Percentiles rank a stretch among this genome's conserved stretches.
phyloP scores from a whole-genome alignment of 2,329 filamentous ascomycete species.

The Aspergillus uvarum region DNA sequence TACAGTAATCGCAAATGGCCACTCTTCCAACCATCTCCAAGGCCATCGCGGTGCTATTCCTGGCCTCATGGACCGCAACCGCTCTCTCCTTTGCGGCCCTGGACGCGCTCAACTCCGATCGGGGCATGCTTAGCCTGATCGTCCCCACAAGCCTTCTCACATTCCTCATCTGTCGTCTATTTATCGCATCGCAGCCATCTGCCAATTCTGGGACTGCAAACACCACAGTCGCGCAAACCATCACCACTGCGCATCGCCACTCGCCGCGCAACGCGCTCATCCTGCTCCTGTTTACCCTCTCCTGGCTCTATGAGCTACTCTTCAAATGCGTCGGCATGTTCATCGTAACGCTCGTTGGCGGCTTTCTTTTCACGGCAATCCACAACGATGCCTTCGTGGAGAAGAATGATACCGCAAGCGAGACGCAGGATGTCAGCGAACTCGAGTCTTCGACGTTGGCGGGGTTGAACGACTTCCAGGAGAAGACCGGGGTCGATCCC shows the following conservation, averaged over 20 bases:
- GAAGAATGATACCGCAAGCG: too few relatives aligned
- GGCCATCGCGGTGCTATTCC: neutral
- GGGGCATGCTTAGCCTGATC: slow-evolving; percentile 3
- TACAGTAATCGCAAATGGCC: too few relatives aligned
- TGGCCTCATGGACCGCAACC: slow-evolving; percentile 14
- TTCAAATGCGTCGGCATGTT: slow-evolving; percentile 12
- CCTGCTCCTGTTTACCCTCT: slow-evolving; percentile 7
- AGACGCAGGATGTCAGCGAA: neutral
- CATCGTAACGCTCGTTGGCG: slow-evolving; percentile 15
- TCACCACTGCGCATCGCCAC: slow-evolving; percentile 11
- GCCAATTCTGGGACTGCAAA: neutral
- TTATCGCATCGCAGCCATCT: slow-evolving; percentile 7
- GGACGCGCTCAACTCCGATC: slow-evolving; percentile 16
- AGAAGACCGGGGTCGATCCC: slow-evolving; percentile 6
- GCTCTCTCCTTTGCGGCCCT: slow-evolving; percentile 18
- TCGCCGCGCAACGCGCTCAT: slow-evolving; percentile 12
- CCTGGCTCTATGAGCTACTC: slow-evolving; percentile 15
- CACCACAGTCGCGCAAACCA: slow-evolving; percentile 13
- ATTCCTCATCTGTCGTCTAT: slow-evolving; percentile 17
- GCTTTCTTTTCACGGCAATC: slow-evolving; percentile 7
- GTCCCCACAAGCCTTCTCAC: slow-evolving; percentile 21
- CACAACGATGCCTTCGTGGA: slow-evolving; percentile 8
- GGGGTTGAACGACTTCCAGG: slow-evolving; percentile 10
- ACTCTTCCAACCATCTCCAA: too few relatives aligned
- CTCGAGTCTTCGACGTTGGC: neutral